Conservation (phyloP, 345 rosid genomes). For the Citrus cavaleriei region DNA sequence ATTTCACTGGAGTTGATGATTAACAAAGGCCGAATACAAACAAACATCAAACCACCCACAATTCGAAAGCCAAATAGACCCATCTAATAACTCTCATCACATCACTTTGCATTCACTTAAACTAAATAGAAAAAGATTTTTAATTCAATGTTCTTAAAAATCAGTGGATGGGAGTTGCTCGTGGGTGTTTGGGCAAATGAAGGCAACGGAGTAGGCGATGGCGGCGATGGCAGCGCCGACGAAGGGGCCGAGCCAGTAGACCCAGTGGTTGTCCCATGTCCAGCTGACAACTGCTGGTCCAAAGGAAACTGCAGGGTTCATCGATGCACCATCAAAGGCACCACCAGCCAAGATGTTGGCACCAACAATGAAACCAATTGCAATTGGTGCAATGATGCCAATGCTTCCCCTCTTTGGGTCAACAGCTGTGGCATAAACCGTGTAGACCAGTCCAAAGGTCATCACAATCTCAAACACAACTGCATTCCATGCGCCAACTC, state of each 20-base stretch:
- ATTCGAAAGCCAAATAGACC: constrained; percentile 18
- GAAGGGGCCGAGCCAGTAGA: constrained; percentile 90
- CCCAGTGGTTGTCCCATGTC: constrained; percentile 93
- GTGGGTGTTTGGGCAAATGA: constrained; percentile 50
- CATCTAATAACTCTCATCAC: constrained; percentile 6
- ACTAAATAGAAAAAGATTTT: not conserved
- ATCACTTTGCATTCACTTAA: not conserved
- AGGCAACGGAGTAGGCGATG: constrained; percentile 50
- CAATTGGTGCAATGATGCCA: constrained; percentile 82
- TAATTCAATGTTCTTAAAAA: constrained; percentile 19
- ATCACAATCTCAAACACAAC: constrained; percentile 86
- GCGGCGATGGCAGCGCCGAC: constrained; percentile 77
- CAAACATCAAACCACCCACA: constrained; percentile 25
- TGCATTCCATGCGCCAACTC: constrained; percentile 68
- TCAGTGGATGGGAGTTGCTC: constrained; percentile 70
- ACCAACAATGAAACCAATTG: constrained; percentile 86
- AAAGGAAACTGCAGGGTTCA: constrained; percentile 94
- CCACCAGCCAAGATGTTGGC: constrained; percentile 93
- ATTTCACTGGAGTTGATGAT: constrained; percentile 20
- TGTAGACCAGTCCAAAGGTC: constrained; percentile 93
- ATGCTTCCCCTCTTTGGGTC: constrained; percentile 88
- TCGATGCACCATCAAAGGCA: constrained; percentile 86
- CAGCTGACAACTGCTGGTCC: constrained; percentile 97
- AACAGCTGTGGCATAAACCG: constrained; percentile 81
- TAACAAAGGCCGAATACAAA: constrained; percentile 23